Conservation (phyloP, 78 protist species). For the Dictyostelium capitatum region DNA sequence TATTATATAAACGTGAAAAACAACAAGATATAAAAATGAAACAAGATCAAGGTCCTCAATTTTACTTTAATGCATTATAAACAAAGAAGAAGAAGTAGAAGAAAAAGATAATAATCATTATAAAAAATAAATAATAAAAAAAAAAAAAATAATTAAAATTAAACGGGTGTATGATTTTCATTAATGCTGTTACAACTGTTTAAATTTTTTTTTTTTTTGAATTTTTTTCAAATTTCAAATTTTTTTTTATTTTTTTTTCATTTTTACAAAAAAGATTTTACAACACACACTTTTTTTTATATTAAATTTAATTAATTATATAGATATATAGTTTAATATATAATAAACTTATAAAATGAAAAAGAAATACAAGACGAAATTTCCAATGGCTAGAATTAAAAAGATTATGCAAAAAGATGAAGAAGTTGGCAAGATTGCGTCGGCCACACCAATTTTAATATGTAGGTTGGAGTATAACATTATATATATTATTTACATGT, state of each 20-base stretch:
- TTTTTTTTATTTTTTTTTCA: not conserved
- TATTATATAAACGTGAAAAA: slow-evolving; percentile 77
- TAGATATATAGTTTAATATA: not conserved
- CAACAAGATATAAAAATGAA: slow-evolving; percentile 77
- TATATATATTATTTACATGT: not conserved
- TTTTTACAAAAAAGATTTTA: too few species aligned
- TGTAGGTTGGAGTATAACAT: not conserved
- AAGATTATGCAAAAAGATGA: slow-evolving; percentile 86
- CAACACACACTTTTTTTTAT: not conserved
- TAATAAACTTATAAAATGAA: slow-evolving; percentile 26
- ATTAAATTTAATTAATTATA: not conserved
- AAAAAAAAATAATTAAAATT: not conserved
- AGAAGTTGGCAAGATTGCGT: slow-evolving; percentile 83
- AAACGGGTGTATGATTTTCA: too few species aligned
- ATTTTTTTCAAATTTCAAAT: too few species aligned
- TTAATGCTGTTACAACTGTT: too few species aligned
- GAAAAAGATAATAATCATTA: not conserved
- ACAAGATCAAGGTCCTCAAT: slow-evolving; percentile 77
- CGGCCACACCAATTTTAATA: slow-evolving; percentile 73
- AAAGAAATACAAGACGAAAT: slow-evolving; percentile 73
- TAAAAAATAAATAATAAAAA: not conserved
- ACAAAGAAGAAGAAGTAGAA: not conserved
- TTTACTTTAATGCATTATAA: slow-evolving; percentile 85
- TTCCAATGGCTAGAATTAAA: slow-evolving; percentile 81
- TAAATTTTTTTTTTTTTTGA: not conserved